Evolutionary conservation across 305 asterid species (phyloP), one percentile per base, ranked within the genome.

Genomic region (Andrographis paniculata): DNA sequence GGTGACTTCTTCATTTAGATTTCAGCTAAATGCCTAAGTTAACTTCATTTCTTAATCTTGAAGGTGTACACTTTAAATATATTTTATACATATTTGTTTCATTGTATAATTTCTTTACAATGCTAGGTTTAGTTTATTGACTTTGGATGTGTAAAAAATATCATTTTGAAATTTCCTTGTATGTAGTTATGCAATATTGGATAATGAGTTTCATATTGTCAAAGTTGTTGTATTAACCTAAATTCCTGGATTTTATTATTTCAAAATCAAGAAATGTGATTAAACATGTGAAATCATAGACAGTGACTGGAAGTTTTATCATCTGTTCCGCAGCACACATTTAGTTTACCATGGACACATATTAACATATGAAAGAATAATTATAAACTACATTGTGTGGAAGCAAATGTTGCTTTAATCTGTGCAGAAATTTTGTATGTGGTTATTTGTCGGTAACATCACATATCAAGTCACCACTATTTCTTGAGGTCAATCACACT

Each of bases 71-170:
- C n/a, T n/a, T n/a, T n/a, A n/a, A n/a, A n/a, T n/a, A n/a, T n/a
- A n/a, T n/a, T n/a, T n/a, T n/a, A n/a, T n/a, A n/a, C n/a, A n/a
- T n/a, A n/a, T n/a, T n/a, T n/a, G n/a, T n/a, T n/a, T n/a, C n/a
- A n/a, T n/a, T n/a, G n/a, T n/a, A 17, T 45, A 33, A 18, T 24
- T 36, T 35, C 36, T 40, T 35, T 56, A 30, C 47, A 22, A 38
- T 37, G 19, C 36, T 20, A 56, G 20, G 50, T 41, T 46, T n/a
- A n/a, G n/a, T n/a, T n/a, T n/a, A 39, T n/a, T 63, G 24, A 46
- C 42, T 60, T 48, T n/a, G 54, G 5, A 52, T 38, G 46, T 45
- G 50, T n/a, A 23, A 23, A 40, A 18, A 24, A 41, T 20, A 31
- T 36, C 58, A 9, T 36, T 55, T 52, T 22, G 23, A 42, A 41